Conservation (phyloP, 1,284 basidiomycete genomes). For the Golubevia pallescens region DNA sequence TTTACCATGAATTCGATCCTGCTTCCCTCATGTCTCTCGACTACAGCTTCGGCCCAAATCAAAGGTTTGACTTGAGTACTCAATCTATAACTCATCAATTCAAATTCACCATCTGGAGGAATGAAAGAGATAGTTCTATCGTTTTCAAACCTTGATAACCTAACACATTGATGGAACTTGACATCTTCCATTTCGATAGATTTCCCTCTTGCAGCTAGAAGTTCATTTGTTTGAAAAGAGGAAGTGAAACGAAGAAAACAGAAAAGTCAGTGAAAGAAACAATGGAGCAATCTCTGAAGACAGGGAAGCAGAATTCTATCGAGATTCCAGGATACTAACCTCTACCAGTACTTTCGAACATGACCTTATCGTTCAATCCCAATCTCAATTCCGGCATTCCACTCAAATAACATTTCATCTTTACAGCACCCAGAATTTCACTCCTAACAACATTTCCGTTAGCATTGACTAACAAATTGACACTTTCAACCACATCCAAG, state of each 20-base stretch:
- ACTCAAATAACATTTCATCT: slow-evolving; percentile 99
- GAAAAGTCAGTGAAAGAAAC: slow-evolving; percentile 7
- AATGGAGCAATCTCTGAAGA: neutral
- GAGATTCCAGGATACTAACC: slow-evolving; percentile 69
- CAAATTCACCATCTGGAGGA: slow-evolving; percentile 98
- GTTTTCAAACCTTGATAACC: slow-evolving; percentile 98
- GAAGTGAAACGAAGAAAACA: slow-evolving; percentile 1
- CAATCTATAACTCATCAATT: slow-evolving; percentile 95
- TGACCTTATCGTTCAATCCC: slow-evolving; percentile 98
- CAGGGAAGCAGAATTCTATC: slow-evolving; percentile 6
- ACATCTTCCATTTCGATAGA: slow-evolving; percentile 99
- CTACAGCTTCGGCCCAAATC: slow-evolving; percentile 95
- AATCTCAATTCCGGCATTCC: slow-evolving; percentile 97
- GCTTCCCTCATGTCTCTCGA: slow-evolving; percentile 91
- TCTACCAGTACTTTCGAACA: slow-evolving; percentile 96
- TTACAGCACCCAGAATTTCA: slow-evolving; percentile 94
- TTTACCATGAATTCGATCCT: slow-evolving; percentile 98
- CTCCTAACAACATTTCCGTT: slow-evolving; percentile 96
- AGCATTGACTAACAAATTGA: slow-evolving; percentile 94
- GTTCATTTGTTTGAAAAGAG: slow-evolving; percentile 2
- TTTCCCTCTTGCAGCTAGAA: slow-evolving; percentile 86
- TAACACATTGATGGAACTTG: slow-evolving; percentile 99
- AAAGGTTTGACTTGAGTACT: slow-evolving; percentile 96
- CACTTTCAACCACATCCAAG: slow-evolving; percentile 95
- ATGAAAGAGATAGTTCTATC: slow-evolving; percentile 99